These are phyloP conservation scores for Boletus tylopilopsis DNA, from an alignment of 768 basidiomycete species.

Conservation along the genomic window DNA sequence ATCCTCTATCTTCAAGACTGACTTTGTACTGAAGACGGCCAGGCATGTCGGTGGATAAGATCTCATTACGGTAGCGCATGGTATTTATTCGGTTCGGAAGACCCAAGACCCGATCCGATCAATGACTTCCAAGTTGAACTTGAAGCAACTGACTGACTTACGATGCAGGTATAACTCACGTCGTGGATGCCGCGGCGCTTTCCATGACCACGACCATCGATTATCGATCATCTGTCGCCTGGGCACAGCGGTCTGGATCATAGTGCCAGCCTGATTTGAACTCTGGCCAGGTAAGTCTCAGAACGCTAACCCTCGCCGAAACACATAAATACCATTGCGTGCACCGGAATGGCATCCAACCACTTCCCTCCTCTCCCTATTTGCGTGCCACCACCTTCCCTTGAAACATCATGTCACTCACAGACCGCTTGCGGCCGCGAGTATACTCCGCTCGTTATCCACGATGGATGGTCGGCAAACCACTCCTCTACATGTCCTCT, in stretches of 20 bases:
- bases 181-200: neutral
- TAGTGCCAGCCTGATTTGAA: conserved; percentile 18
- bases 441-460: conserved; percentile 47
- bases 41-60: conserved; percentile 40
- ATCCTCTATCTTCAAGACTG: conserved; percentile 3
- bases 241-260: too few species aligned
- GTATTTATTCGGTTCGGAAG: conserved; percentile 5
- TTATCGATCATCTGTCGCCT: too few species aligned
- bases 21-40: conserved; percentile 70
- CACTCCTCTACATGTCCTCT: conserved; percentile 47
- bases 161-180: too few species aligned
- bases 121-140: too few species aligned
- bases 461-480: conserved; percentile 48
- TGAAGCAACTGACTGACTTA: too few species aligned
- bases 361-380: neutral
- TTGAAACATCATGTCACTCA: conserved; percentile 20
- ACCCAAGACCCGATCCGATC: too few species aligned
- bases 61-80: neutral
- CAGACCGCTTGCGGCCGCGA: conserved; percentile 32
- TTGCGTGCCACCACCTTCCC: conserved; percentile 8
- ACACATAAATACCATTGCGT: conserved; percentile 24
- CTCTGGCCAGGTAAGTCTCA: conserved; percentile 17
- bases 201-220: neutral
- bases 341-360: neutral
- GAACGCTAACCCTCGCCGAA: neutral